Evolutionary conservation across 306 rosid species (phyloP), one percentile per base, ranked within the genome.

Genomic region (Sesbania bispinosa): DNA sequence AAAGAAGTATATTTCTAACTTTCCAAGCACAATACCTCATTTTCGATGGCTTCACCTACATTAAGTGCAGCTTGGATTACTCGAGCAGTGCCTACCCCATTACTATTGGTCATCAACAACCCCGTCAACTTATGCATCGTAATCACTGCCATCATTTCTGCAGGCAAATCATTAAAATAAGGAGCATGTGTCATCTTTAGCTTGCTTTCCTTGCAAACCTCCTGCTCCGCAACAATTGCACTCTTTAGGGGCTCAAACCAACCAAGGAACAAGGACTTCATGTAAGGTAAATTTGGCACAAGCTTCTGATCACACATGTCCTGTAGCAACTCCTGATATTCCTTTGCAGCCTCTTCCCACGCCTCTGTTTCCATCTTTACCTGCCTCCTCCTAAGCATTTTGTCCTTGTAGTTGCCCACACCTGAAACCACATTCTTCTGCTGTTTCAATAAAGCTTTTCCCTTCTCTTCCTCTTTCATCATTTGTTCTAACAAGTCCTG

Each of bases 111-210:
- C 96, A 92, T 92, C 86, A 92, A 68, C 79, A 89, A 76, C 19
- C 87, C 93, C 96, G 87, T 86, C 87, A 92, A 62, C 80, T 86
- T 86, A 69, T 92, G 97, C 97, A 92, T 92, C 5, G 96, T 84
- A 54, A 92, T 85, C 11, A 92, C 96, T 0, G 96, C 93, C 94
- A 89, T 89, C 90, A 75, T 89, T 15, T 86, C 96, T 0, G 96
- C 84, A 0, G 94, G 87, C 60, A 92, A 73, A 8, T 71, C 72
- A 52, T 86, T 80, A 8, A 84, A 81, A 70, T 80, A 77, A 0
- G 86, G 85, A 33, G 83, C 92, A 77, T 92, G 83, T 48, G 58
- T 50, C 20, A 55, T 36, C 48, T 48, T 84, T 5, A 3, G n/a
- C 57, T 23, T 73, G 46, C 27, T 43, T 1, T 48, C 41, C 47